A percentile compares a stretch with the other conserved stretches of the same genome.
Evolutionary conservation across 2,329 filamentous ascomycete genomes (phyloP).

Genomic region (Epichloe coenophiala): DNA sequence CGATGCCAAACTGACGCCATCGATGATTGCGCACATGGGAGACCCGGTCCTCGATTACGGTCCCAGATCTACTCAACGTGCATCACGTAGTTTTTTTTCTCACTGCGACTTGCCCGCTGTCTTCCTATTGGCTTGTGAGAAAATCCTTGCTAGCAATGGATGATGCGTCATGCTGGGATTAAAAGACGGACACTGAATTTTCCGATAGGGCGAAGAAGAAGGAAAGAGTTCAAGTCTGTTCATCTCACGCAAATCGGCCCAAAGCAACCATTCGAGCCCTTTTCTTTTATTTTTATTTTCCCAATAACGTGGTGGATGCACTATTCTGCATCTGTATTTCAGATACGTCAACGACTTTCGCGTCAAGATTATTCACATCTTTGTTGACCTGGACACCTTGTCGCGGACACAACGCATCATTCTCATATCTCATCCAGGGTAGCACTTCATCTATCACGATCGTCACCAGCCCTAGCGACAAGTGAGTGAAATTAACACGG

Average conservation of each 20-base stretch:
- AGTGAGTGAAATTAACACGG: too few relatives aligned
- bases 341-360: neutral
- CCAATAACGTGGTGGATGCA: neutral
- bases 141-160: neutral
- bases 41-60: conserved; percentile 1
- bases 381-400: neutral
- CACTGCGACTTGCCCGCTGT: neutral
- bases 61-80: neutral
- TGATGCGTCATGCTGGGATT: neutral
- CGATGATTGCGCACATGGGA: neutral
- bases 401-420: neutral
- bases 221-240: neutral
- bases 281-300: neutral
- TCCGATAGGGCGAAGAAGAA: too few relatives aligned
- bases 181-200: neutral
- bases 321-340: too few relatives aligned
- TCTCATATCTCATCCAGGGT: neutral
- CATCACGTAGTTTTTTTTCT: neutral
- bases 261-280: neutral
- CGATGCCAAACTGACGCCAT: neutral
- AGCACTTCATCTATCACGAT: neutral
- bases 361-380: neutral
- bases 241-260: neutral
- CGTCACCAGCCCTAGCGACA: too few relatives aligned
- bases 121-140: neutral